These are phyloP conservation scores for Erucastrum elatum DNA, from an alignment of 345 rosid species.

Conservation along the genomic window DNA sequence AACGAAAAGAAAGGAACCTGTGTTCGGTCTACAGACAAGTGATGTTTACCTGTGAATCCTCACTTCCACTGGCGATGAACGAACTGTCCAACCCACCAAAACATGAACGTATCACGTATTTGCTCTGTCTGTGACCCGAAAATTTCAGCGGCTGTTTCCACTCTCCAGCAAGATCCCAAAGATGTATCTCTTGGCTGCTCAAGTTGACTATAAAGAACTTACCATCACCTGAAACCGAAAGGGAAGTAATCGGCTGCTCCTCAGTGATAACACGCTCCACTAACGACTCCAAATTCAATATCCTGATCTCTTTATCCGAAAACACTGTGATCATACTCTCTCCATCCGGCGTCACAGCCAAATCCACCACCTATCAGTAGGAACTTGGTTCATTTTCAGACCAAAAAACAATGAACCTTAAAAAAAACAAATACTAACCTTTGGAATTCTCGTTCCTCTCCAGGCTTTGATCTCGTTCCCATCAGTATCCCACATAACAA, in stretches of 20 bases:
- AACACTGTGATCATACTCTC: constrained; percentile 63
- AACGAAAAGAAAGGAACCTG: neutral
- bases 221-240: constrained; percentile 64
- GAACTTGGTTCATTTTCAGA: neutral
- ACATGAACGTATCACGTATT: constrained; percentile 83
- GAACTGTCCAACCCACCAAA: constrained; percentile 78
- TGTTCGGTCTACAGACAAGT: neutral
- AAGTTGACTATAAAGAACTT: constrained; percentile 78
- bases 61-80: constrained; percentile 91
- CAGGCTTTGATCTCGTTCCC: constrained; percentile 85
- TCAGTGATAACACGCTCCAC: constrained; percentile 63
- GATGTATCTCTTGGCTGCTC: constrained; percentile 83
- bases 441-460: constrained; percentile 81
- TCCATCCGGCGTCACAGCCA: constrained; percentile 84
- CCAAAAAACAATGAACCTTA: neutral
- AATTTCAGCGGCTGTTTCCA: constrained; percentile 60
- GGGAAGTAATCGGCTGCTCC: constrained; percentile 63
- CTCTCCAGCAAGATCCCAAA: constrained; percentile 83
- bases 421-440: constrained; percentile 42
- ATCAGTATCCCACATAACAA: constrained; percentile 81
- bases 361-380: constrained; percentile 47
- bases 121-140: constrained; percentile 71
- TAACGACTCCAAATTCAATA: constrained; percentile 62
- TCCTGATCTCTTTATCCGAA: constrained; percentile 61
- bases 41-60: constrained; percentile 63